Evolutionary conservation across 306 rosid genomes (phyloP), one percentile per base, ranked within the genome.

Genomic region (Datisca glomerata): DNA sequence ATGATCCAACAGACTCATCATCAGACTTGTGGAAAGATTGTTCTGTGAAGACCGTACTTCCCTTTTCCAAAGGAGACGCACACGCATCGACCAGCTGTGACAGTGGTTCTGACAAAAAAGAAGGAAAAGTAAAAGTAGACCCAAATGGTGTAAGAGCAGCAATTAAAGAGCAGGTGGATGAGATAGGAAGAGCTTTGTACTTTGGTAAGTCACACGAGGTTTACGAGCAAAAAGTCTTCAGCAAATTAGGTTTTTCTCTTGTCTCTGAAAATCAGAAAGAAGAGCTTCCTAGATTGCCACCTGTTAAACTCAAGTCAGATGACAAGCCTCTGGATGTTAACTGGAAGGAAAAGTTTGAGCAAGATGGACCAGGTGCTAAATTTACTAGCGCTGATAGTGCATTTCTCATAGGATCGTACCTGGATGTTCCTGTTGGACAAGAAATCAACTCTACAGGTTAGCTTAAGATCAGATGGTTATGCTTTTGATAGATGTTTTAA

Each of bases 341-440:
- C 41, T 80, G 95, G 95, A 81, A 66, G 53, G 96, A 84, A 53
- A 84, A 80, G 70, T 80, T 77, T 65, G 93, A 80, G 42, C 67
- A 66, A 36, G 84, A 78, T 43, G 81, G 71, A 37, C 69, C 72
- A 32, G 52, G 61, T 38, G 31, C 67, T 4, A 80, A 72, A 61
- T 70, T 78, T 18, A 31, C 50, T 18, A 41, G 66, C 64, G 56
- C 60, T 24, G 96, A 84, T 36, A 78, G 41, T 67, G 12, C 64
- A 36, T 67, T 70, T 33, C 81, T 84, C 46, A 84, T 78, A 22
- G 94, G 96, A 39, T 75, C 95, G 44, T 80, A 60, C 67, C 53
- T 91, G 46, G 94, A 91, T 57, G 94, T 84, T 24, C 94, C 98
- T n/a, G 55, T 78, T 43, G 96, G 96, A 60, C 96, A 75, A 62